These are phyloP conservation scores for Sporothrix inflata DNA, from an alignment of 2,329 filamentous ascomycete species.

Conservation along the genomic window DNA sequence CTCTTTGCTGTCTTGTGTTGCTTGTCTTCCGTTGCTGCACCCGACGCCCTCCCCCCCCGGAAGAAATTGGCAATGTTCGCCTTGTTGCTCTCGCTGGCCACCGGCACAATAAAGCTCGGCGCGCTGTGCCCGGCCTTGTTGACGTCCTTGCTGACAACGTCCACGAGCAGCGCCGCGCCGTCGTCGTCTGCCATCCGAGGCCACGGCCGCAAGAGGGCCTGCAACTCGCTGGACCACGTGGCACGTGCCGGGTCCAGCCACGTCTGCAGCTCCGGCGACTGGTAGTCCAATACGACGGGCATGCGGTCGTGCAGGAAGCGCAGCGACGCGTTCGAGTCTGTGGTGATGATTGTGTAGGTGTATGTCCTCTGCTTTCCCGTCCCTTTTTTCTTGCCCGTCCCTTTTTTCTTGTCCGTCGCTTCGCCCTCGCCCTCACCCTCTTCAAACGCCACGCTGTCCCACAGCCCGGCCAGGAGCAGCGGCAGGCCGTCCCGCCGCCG, in stretches of 20 bases:
- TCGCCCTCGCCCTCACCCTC: not conserved
- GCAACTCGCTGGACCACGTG: constrained; percentile 78
- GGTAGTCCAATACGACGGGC: constrained; percentile 86
- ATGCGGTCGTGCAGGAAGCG: constrained; percentile 91
- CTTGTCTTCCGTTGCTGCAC: not conserved
- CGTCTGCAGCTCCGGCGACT: constrained; percentile 66
- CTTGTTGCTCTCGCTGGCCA: constrained; percentile 87
- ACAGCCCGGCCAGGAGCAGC: constrained; percentile 89
- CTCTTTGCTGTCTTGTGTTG: not conserved
- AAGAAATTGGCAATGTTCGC: constrained; percentile 95
- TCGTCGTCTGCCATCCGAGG: constrained; percentile 42
- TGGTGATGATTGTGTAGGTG: constrained; percentile 94
- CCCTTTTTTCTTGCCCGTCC: too few species aligned
- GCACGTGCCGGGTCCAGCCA: constrained; percentile 78
- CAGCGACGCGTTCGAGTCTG: constrained; percentile 78
- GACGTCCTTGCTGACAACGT: constrained; percentile 84
- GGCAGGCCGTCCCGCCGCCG: constrained; percentile 80
- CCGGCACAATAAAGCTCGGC: constrained; percentile 77
- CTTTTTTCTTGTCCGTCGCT: constrained; percentile 32
- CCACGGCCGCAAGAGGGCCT: constrained; percentile 72
- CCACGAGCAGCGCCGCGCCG: constrained; percentile 63
- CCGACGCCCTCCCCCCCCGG: constrained; percentile 49
- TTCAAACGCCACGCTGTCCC: constrained; percentile 69
- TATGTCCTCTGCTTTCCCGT: constrained; percentile 64
- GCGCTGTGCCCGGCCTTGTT: constrained; percentile 95